A percentile compares a stretch with the other conserved stretches of the same genome.
These are phyloP conservation scores for Eucalyptus fibrosa DNA, from an alignment of 345 rosid species.

Conservation along the genomic window DNA sequence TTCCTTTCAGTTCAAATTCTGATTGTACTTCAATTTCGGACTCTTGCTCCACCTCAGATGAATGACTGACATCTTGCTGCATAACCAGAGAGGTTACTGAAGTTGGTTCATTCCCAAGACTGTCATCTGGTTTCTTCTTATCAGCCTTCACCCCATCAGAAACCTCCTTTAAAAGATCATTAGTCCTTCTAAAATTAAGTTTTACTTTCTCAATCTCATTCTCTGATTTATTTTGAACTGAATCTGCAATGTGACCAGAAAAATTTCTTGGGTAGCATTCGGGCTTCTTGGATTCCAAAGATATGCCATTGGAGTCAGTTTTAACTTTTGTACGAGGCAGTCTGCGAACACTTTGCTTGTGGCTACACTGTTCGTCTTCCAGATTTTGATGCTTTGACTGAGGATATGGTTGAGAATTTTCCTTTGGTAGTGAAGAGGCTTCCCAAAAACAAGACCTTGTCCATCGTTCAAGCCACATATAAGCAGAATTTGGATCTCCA, in stretches of 20 bases:
- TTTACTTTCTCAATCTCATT: constrained; percentile 39
- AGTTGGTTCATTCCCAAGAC: constrained; percentile 18
- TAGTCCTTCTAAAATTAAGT: constrained; percentile 27
- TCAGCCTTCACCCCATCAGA: constrained; percentile 21
- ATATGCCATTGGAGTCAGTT: constrained; percentile 16
- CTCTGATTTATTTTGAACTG: constrained; percentile 30
- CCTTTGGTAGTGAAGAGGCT: constrained; percentile 22
- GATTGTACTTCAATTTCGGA: not conserved
- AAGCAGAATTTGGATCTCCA: constrained; percentile 47
- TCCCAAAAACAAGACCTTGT: constrained; percentile 44
- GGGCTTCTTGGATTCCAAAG: constrained; percentile 24
- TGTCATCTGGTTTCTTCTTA: constrained; percentile 28
- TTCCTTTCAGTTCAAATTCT: not conserved
- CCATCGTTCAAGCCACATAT: constrained; percentile 77
- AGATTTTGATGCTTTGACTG: constrained; percentile 10
- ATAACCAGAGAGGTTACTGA: constrained; percentile 15
- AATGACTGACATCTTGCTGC: constrained; percentile 10
- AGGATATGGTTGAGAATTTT: constrained; percentile 17
- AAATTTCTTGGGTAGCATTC: constrained; percentile 35
- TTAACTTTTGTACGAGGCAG: constrained; percentile 19
- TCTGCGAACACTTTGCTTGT: constrained; percentile 34
- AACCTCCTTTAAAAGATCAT: constrained; percentile 27
- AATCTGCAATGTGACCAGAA: constrained; percentile 13
- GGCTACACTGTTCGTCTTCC: constrained; percentile 20
- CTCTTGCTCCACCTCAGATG: constrained; percentile 6